Base-by-base conservation (phyloP, 805 yeast species). In the Candida michaelii region DNA sequence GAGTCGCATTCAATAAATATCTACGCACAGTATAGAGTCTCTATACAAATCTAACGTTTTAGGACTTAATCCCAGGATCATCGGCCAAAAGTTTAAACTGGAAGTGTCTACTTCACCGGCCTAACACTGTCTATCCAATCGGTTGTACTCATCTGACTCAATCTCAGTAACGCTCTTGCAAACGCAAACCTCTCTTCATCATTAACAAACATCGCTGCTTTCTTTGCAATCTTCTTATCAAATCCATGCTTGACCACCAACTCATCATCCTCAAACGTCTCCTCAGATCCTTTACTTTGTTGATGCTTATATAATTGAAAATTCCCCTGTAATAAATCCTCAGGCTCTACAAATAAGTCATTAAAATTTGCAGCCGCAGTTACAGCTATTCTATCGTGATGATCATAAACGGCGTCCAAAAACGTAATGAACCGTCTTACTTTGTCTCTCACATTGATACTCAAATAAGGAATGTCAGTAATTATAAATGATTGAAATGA, bases 141-240 rank as follows among this genome's bases (percentile, higher is more conserved):
- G 18, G 82, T 83, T 4, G 96, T 85, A 51, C 95, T 83, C 97
- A 91, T 91, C 53, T 91, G 98, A 32, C 90, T 77, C 51, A 93
- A 72, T 59, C 99, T 80, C 53, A 93, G 83, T 45, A 91, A 71
- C 0, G 98, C 97, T 58, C 99, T 77, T 0, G 97, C 96, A 71
- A 91, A 91, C 15, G 99, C 99, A 69, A 91, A 93, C 61, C 84
- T 79, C 66, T 91, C 99, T 63, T 91, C 99, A 63, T 89, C 98
- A 30, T 93, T 76, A 37, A 86, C 87, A 67, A 93, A 91, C 77
- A 86, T 77, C 51, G 80, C 58, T 1, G 89, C 85, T 56, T 80
- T 79, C 51, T 79, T 76, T 9, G 88, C 90, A 45, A 85, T 70
- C 48, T 80, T 80, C 46, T 80, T 76, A 51, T 83, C 85, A 49